Percentiles rank a stretch among this genome's conserved stretches.
Evolutionary conservation across 2,329 filamentous ascomycete genomes (phyloP).

Genomic region (Sclerotinia spermophila): DNA sequence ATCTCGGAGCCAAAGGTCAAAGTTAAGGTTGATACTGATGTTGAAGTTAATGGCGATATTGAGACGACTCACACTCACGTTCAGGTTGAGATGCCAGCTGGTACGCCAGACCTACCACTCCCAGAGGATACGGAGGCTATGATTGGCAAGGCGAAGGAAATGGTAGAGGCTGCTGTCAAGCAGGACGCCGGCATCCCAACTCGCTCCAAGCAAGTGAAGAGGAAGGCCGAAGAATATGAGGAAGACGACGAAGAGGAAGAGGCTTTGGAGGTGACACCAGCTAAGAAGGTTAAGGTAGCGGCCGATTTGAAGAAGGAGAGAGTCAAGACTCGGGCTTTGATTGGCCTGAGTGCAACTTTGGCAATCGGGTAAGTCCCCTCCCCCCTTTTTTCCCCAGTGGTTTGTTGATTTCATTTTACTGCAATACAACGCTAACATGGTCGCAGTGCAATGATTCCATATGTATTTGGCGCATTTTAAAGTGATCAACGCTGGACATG

Average conservation of each 20-base stretch:
- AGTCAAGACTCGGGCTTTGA: conserved; percentile 78
- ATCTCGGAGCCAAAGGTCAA: conserved; percentile 58
- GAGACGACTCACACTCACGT: conserved; percentile 71
- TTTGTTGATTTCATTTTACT: neutral
- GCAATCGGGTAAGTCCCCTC: conserved; percentile 75
- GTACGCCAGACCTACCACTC: conserved; percentile 62
- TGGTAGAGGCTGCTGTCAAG: conserved; percentile 71
- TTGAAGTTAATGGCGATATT: conserved; percentile 51
- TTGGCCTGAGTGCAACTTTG: conserved; percentile 82
- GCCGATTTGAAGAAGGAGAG: conserved; percentile 74
- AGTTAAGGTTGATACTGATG: conserved; percentile 65
- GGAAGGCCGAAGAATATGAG: conserved; percentile 41
- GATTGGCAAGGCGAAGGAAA: conserved; percentile 81
- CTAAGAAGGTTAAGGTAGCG: conserved; percentile 81
- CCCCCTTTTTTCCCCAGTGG: too few relatives aligned
- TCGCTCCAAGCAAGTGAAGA: conserved; percentile 66
- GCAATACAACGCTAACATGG: conserved; percentile 21
- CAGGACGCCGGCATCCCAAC: conserved; percentile 39
- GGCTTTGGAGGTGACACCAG: conserved; percentile 35
- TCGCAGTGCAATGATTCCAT: conserved; percentile 37
- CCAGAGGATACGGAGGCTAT: conserved; percentile 77
- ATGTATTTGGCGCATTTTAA: conserved; percentile 35
- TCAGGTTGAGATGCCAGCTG: conserved; percentile 70
- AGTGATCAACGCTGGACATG: conserved; percentile 1
- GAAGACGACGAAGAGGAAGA: conserved; percentile 30